phyloP scores from a whole-genome alignment of 78 protist species.

The Cavenderia fasciculata region DNA sequence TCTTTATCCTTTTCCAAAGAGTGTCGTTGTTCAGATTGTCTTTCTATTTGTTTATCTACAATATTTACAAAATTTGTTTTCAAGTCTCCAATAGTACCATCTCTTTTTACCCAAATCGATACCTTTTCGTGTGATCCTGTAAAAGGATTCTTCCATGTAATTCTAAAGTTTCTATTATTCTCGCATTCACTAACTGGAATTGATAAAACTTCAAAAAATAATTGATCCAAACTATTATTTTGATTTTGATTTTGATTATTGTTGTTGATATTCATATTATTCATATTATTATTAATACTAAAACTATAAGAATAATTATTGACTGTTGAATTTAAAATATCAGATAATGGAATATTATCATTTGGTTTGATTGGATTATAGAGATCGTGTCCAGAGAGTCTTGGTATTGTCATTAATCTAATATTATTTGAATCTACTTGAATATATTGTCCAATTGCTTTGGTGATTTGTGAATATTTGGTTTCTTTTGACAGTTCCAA shows the following conservation, averaged over 20 bases:
- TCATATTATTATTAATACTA: too few species aligned
- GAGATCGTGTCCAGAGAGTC: neutral
- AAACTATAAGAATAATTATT: too few species aligned
- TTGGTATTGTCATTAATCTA: slow-evolving; percentile 23
- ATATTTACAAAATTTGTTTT: slow-evolving; percentile 17
- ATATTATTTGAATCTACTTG: slow-evolving; percentile 32
- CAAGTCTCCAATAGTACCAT: slow-evolving; percentile 30
- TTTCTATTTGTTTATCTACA: neutral
- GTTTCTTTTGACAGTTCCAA: slow-evolving; percentile 41
- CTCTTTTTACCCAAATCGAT: slow-evolving; percentile 44
- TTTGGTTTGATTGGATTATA: slow-evolving; percentile 63
- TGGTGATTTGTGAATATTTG: slow-evolving; percentile 55
- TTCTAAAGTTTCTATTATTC: slow-evolving; percentile 46
- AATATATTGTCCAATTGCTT: slow-evolving; percentile 6
- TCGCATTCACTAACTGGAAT: slow-evolving; percentile 75
- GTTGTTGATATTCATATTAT: too few species aligned
- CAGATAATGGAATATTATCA: slow-evolving; percentile 62
- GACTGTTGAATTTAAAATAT: slow-evolving; percentile 17
- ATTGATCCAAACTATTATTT: slow-evolving; percentile 1
- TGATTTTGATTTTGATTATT: too few species aligned
- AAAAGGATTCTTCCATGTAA: slow-evolving; percentile 47
- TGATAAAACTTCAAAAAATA: slow-evolving; percentile 51
- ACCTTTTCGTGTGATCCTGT: slow-evolving; percentile 14
- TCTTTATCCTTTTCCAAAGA: neutral
- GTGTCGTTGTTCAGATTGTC: slow-evolving; percentile 2